Evolutionary conservation across 805 yeast species (phyloP), one percentile per base, ranked within the genome.

Genomic region (Lipomyces sp.): DNA sequence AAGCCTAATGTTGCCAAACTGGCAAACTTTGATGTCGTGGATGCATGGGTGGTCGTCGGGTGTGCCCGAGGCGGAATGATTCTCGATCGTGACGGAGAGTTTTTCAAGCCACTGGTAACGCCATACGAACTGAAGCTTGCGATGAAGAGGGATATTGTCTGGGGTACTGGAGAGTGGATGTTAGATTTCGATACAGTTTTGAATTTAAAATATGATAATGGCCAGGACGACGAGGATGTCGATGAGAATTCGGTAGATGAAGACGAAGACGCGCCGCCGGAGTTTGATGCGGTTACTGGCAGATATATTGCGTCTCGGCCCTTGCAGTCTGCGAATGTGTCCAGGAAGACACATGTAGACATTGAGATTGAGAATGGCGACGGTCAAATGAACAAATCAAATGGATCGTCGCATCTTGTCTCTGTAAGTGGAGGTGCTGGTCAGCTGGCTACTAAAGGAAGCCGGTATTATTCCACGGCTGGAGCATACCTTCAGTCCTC

Each of bases 1-100:
- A 95, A 95, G 77, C 98, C 98, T 8, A 95, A 95, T 74, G 98
- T 95, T 24, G 97, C 99, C 33, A 95, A 95, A 74, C 81, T 95
- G 60, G 99, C 98, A 8, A 95, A 95, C 76, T 95, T 95, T 75
- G 99, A 94, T 69, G 87, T 86, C n/a, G 85, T 95, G 13, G 98
- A 95, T 72, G 84, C 90, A 30, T 95, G 99, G 98, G 93, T 96
- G 74, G 85, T 95, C 11, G 78, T 95, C 13, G 99, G 99, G 0
- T 95, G 99, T 76, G 92, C 96, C 10, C 92, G 92, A 72, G 93
- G 96, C 62, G 99, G 99, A 4, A 88, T 94, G 32, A 87, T 94
- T 48, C 77, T 95, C 13, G 97, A 94, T 76, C 86, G 87, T 64
- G 80, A 80, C 58, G 90, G 88, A 69, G 96, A 91, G 67, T 94